A percentile compares a stretch with the other conserved stretches of the same genome.
These are phyloP conservation scores for Lachnellula hyalina DNA, from an alignment of 2,329 filamentous ascomycete genomes.

Conservation along the genomic window DNA sequence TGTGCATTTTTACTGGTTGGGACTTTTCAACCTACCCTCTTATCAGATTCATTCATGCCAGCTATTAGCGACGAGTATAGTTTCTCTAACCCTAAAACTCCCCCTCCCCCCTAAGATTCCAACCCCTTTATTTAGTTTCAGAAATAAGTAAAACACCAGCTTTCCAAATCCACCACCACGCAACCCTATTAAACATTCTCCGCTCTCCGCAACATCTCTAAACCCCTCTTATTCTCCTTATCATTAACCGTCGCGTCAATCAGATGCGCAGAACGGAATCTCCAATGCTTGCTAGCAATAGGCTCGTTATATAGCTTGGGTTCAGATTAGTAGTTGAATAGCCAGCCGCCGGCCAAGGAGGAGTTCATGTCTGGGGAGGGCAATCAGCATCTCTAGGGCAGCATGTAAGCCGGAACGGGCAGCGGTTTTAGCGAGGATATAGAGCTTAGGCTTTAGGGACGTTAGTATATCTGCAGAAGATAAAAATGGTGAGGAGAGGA, in stretches of 20 bases:
- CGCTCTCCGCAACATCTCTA: neutral
- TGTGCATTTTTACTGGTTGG: too few species aligned
- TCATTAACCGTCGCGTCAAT: neutral
- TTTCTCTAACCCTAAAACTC: too few species aligned
- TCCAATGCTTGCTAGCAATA: neutral
- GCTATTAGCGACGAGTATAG: too few species aligned
- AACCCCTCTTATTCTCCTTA: neutral
- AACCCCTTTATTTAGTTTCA: too few species aligned
- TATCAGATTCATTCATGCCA: too few species aligned
- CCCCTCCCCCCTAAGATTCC: too few species aligned
- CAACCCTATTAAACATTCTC: too few species aligned
- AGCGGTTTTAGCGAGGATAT: neutral
- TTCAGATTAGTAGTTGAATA: slow-evolving; percentile 2
- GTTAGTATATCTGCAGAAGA: neutral
- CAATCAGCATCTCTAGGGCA: slow-evolving; percentile 1
- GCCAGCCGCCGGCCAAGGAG: slow-evolving; percentile 1
- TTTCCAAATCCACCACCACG: too few species aligned
- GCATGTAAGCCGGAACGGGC: neutral
- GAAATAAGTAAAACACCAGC: too few species aligned
- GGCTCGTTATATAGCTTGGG: neutral
- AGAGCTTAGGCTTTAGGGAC: neutral
- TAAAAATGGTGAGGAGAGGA: neutral
- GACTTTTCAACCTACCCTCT: too few species aligned
- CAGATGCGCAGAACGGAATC: neutral
- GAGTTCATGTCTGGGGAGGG: neutral